Conservation (phyloP, 306 rosid genomes). For the Ormosia semicastrata region DNA sequence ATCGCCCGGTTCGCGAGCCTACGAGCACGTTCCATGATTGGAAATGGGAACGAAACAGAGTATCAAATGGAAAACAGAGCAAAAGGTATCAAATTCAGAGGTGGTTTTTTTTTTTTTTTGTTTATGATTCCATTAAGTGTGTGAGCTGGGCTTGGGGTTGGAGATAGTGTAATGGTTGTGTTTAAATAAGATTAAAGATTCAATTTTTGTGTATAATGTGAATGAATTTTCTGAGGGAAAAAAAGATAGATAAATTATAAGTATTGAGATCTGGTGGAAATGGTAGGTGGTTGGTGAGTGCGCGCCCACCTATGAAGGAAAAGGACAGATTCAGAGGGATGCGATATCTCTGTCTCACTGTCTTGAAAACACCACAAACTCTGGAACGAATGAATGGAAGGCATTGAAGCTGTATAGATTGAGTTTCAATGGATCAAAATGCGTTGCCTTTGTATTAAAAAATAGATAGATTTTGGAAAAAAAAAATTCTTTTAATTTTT, state of each 20-base stretch:
- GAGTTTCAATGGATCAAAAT: constrained; percentile 53
- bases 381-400: constrained; percentile 62
- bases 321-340: constrained; percentile 42
- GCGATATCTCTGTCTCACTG: constrained; percentile 16
- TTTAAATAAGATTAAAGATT: background rate
- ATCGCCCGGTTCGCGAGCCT: constrained; percentile 83
- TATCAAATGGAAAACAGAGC: constrained; percentile 2
- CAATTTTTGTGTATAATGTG: background rate
- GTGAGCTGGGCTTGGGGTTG: constrained; percentile 28
- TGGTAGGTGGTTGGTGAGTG: constrained; percentile 62
- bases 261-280: constrained; percentile 47
- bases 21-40: constrained; percentile 91
- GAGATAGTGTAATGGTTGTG: background rate
- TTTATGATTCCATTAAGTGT: constrained; percentile 35
- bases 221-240: background rate
- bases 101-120: no score
- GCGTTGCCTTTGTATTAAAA: background rate
- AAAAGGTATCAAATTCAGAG: background rate
- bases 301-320: constrained; percentile 50
- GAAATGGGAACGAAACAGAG: background rate
- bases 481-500: background rate
- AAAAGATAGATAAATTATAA: background rate
- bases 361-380: constrained; percentile 22
- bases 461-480: background rate
- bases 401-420: constrained; percentile 49